Evolutionary conservation across 148 eudicot species (phyloP), one percentile per base, ranked within the genome.

Genomic region (Diospyros kaki): DNA sequence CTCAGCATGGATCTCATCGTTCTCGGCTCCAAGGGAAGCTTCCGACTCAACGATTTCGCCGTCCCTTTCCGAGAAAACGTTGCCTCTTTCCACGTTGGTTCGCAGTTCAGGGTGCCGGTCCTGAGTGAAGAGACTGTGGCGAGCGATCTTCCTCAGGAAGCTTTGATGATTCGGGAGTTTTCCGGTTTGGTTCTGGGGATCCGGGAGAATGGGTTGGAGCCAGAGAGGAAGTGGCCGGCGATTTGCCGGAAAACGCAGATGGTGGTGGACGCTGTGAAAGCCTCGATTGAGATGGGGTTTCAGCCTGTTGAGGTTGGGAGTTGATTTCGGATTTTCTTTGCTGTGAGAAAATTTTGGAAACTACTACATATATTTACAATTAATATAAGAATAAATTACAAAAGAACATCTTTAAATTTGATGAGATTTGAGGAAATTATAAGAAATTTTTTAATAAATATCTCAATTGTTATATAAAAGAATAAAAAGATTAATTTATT

Each of bases 121-220:
- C 88, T 83, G 13, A 81, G 78, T 56, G 83, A 88, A 75, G 79
- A 82, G 60, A 39, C 50, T 6, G 84, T 84, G 14, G 74, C 39
- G 53, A 74, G 66, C 0, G 87, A 88, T 69, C 73, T 82, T 73
- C 89, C 91, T 6, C 91, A 88, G 72, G 89, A 88, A 74, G 91
- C 74, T 72, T n/a, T 68, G 39, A 88, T 88, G 91, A 84, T 88
- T 62, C 74, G 79, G 68, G 89, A 85, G 76, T 83, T 88, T 74
- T 79, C 87, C 3, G 51, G 64, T 56, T 50, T 78, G 72, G 81
- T 78, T n/a, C 11, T 1, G 41, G 13, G 66, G 44, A 58, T 66
- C 40, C 18, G 38, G 5, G 44, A 3, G 14, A n/a, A 72, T 45
- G 45, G 59, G 4, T 18, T 48, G 15, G 39, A 42, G 14, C 72